Base-by-base conservation (phyloP, 306 rosid genomes). In the Datisca glomerata region DNA sequence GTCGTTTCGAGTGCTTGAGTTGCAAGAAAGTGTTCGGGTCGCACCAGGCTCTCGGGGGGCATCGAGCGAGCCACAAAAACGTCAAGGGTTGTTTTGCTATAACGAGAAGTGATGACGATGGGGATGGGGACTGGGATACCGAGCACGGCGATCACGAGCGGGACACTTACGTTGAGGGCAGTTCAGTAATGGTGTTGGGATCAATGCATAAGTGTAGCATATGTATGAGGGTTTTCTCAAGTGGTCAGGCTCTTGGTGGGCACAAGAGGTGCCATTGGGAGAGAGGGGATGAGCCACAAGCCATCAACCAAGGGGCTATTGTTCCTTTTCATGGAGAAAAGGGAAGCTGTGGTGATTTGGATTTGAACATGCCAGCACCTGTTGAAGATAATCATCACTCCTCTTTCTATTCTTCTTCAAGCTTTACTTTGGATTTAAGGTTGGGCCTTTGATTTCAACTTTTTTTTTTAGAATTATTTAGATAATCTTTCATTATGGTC, bases 1-100 rank as follows among this genome's bases (percentile, higher is more conserved):
- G 57, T 15, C 45, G 67, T 14, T 75, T 81, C 27, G 94, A 75
- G 43, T 76, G 92, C 54, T 64, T 84, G 1, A 68, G 84, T 66
- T 86, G 94, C 47, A 86, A 81, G 70, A 81, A 71, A 49, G 79
- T 76, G 44, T 86, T 86, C 15, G 75, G 75, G 7, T 86, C 96
- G 0, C 81, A 76, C 59, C 94, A 81, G 62, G 96, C 92, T 5
- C 60, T 86, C 14, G 81, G 81, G 1, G 94, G 92, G 0, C 96
- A 81, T 51, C 71, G 94, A 43, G 86, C 92, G 0, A 80, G 80
- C 37, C 84, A 84, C 59, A 73, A 70, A 61, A 84, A 76, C 33
- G 87, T 71, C 20, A 77, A 78, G 48, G 85, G 93, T 0, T 77
- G 96, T 27, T 80, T 76, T 8, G 93, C 73, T 0, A 76, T 63